phyloP scores from a whole-genome alignment of 140 eudicot species.

The Ambrosia hybrid region DNA sequence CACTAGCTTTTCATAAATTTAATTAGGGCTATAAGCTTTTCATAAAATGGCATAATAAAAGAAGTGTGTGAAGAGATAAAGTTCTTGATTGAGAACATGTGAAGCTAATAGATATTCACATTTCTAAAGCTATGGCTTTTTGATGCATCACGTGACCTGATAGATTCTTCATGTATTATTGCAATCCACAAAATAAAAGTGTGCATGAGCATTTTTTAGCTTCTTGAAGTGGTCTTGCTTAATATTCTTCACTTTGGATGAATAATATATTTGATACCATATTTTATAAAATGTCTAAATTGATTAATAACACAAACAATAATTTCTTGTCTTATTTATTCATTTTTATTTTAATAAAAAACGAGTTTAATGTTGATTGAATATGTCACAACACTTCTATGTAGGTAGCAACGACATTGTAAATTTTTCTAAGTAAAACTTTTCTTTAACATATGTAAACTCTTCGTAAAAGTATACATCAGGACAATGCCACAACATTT shows the following conservation, averaged over 20 bases:
- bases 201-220: not conserved
- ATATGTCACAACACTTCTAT: no score
- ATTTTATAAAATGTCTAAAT: not conserved
- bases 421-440: no score
- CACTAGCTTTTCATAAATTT: no score
- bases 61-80: conserved; percentile 16
- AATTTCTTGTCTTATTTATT: not conserved
- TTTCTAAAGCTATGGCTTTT: conserved; percentile 26
- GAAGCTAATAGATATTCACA: conserved; percentile 21
- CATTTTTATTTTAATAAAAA: no score
- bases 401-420: no score
- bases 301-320: not conserved
- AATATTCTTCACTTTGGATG: conserved; percentile 6
- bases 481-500: not conserved
- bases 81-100: conserved; percentile 26
- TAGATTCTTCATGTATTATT: conserved; percentile 31
- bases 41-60: not conserved
- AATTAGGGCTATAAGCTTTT: no score
- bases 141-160: conserved; percentile 28
- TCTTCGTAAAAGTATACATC: no score
- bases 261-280: not conserved
- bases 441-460: no score
- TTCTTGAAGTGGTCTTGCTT: not conserved
- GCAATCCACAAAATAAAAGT: conserved; percentile 23
- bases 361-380: no score